Evolutionary conservation across 805 yeast genomes (phyloP), one percentile per base, ranked within the genome.

Genomic region (Kazachstania bromeliacearum): DNA sequence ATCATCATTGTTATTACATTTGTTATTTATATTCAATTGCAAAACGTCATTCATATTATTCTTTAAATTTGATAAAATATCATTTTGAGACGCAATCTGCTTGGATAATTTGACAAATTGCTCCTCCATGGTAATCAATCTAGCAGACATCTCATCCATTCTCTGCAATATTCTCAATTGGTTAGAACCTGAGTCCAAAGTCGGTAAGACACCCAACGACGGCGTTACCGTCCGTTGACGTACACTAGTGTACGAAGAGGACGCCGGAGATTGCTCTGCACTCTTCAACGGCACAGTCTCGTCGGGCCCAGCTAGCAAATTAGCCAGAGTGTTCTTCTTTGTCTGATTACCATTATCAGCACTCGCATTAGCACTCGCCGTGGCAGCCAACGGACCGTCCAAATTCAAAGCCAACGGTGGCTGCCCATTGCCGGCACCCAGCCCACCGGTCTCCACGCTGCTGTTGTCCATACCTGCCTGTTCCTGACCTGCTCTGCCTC

Each of bases 121-220:
- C 35, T 54, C 55, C 27, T 58, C 63, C 60, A 57, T 47, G 7
- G 43, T 45, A 2, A 52, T 48, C 36, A 56, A 36, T 28, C 62
- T 43, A 3, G 53, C 55, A 18, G 56, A 46, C 20, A 57, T 37
- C 20, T 57, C 62, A 32, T 55, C 60, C 56, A 57, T 46, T 29
- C 60, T 46, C 41, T 57, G 62, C 31, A 48, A 54, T 34, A 55
- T 42, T 34, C 54, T 43, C 13, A 54, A 37, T 37, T 36, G 42
- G 19, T 33, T 34, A 2, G 38, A 32, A 10, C 30, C 19, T 4
- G 43, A 34, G 10, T 31, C 34, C 17, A 36, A n/a, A 8, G 35
- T 28, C 5, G 40, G 25, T 3, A 31, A 24, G 4, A 31, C 20
- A 2, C 32, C 26, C n/a, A 38, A 17, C 3, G 41, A 30, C 12